Evolutionary conservation across 805 yeast species (phyloP).

Genomic region (Kregervanrija fluxuum): DNA sequence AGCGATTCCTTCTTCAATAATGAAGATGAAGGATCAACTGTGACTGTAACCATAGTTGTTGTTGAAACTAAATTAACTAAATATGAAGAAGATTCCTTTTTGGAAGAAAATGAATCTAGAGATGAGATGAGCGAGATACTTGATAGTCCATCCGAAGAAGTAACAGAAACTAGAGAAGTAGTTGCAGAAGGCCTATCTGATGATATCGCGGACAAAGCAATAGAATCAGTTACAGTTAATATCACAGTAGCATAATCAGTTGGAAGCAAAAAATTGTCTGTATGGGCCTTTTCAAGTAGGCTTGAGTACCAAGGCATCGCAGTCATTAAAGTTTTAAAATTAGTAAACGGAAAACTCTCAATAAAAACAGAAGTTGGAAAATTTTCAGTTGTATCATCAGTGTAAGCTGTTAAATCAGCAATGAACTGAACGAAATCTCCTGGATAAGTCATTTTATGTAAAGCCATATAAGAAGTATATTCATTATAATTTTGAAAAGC

Average conservation of each 20-base stretch:
- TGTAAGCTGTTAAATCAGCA: constrained; percentile 11
- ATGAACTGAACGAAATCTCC: constrained; percentile 24
- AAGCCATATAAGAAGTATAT: constrained; percentile 31
- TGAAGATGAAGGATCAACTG: no score
- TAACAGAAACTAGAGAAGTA: neutral
- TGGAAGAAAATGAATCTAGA: no score
- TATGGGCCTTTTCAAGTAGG: constrained; percentile 18
- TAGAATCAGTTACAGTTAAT: constrained; percentile 2
- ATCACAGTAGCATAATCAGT: constrained; percentile 20
- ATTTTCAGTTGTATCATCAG: constrained; percentile 7
- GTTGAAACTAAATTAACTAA: no score
- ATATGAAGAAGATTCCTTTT: no score
- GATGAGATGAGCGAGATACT: no score
- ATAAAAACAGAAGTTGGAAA: constrained; percentile 21
- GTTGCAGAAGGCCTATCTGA: constrained; percentile 1
- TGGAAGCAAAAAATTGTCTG: constrained; percentile 23
- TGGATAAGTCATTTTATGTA: constrained; percentile 23
- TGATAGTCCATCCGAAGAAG: no score
- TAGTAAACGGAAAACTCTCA: constrained; percentile 26
- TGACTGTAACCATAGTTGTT: no score
- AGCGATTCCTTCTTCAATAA: no score
- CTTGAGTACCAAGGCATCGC: constrained; percentile 30
- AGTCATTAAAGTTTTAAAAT: constrained; percentile 24
- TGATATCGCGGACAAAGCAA: neutral
- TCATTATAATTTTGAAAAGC: constrained; percentile 19